Conservation (phyloP, 2,329 filamentous ascomycete genomes). For the Fusarium anthophilum region DNA sequence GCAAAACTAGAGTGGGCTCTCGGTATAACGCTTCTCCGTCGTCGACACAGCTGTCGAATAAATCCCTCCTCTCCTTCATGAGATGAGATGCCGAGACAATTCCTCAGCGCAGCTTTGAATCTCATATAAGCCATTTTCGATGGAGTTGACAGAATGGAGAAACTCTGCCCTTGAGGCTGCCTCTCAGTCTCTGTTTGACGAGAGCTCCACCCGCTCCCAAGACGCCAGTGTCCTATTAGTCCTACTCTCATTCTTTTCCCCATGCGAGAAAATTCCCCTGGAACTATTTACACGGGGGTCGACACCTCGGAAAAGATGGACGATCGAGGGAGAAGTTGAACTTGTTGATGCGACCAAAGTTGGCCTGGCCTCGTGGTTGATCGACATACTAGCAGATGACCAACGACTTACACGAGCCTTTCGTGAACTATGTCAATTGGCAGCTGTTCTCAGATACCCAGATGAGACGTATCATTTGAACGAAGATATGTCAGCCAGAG, state of each 20-base stretch:
- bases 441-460: slow-evolving; percentile 14
- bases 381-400: slow-evolving; percentile 16
- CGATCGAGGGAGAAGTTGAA: slow-evolving; percentile 28
- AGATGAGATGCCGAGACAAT: not conserved
- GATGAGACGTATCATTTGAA: slow-evolving; percentile 31
- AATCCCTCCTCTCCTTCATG: slow-evolving; percentile 8
- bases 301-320: slow-evolving; percentile 39
- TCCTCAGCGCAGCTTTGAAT: not conserved
- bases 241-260: slow-evolving; percentile 34
- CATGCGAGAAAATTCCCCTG: slow-evolving; percentile 30
- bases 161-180: slow-evolving; percentile 30
- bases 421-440: slow-evolving; percentile 14
- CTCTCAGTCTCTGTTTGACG: slow-evolving; percentile 22
- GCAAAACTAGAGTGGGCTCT: slow-evolving; percentile 8
- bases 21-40: slow-evolving; percentile 7
- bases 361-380: slow-evolving; percentile 19
- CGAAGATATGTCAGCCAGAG: slow-evolving; percentile 25
- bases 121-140: not conserved
- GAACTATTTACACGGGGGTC: slow-evolving; percentile 35
- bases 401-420: slow-evolving; percentile 16
- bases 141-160: slow-evolving; percentile 27
- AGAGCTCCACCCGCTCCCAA: slow-evolving; percentile 19
- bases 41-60: slow-evolving; percentile 6
- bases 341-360: slow-evolving; percentile 46
- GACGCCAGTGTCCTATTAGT: slow-evolving; percentile 33